phyloP scores from a whole-genome alignment of 2,329 filamentous ascomycete genomes.

The Fusarium armeniacum region DNA sequence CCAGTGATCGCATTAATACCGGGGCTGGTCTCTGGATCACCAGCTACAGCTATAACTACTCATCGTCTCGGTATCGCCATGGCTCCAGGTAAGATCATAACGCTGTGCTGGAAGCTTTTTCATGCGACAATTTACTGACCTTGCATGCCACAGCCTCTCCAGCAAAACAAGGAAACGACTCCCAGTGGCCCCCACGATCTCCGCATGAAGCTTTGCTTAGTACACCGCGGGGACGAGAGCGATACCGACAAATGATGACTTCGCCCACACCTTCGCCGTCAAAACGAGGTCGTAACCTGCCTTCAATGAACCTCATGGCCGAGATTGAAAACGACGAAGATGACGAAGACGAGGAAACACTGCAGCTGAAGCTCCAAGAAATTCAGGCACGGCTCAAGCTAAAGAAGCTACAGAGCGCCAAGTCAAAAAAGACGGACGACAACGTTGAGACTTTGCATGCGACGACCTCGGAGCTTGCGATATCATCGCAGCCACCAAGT shows the following conservation, averaged over 20 bases:
- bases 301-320: slow-evolving; percentile 52
- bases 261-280: slow-evolving; percentile 78
- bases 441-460: slow-evolving; percentile 37
- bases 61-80: slow-evolving; percentile 42
- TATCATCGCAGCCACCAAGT: slow-evolving; percentile 42
- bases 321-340: slow-evolving; percentile 65
- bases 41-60: slow-evolving; percentile 16
- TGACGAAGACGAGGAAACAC: slow-evolving; percentile 89
- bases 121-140: slow-evolving; percentile 30
- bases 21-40: slow-evolving; percentile 34
- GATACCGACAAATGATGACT: slow-evolving; percentile 75
- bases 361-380: slow-evolving; percentile 86
- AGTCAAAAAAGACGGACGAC: slow-evolving; percentile 42
- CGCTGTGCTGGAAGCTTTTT: not conserved
- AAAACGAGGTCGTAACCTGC: slow-evolving; percentile 45
- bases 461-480: slow-evolving; percentile 43
- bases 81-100: slow-evolving; percentile 48
- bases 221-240: slow-evolving; percentile 84
- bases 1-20: slow-evolving; percentile 36
- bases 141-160: slow-evolving; percentile 44
- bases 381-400: slow-evolving; percentile 90
- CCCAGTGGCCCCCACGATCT: slow-evolving; percentile 76
- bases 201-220: slow-evolving; percentile 74
- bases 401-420: slow-evolving; percentile 82
- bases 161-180: slow-evolving; percentile 60